phyloP scores from a whole-genome alignment of 306 rosid genomes.

The Lotus japonicus region DNA sequence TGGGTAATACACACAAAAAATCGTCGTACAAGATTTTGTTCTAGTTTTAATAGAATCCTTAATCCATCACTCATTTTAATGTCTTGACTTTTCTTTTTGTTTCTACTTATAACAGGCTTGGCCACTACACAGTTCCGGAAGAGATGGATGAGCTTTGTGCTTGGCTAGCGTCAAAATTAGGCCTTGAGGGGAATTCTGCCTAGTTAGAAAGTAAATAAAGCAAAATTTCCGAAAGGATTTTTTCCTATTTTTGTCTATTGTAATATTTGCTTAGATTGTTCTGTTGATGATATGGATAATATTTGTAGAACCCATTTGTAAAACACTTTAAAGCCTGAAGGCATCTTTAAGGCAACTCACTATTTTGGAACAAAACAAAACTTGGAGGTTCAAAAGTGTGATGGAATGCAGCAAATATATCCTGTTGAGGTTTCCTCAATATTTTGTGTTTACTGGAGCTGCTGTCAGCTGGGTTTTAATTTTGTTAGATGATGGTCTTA shows the following conservation, averaged over 20 bases:
- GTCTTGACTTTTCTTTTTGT: not conserved
- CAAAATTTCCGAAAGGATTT: not conserved
- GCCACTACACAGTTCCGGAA: slow-evolving; percentile 86
- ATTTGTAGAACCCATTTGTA: not conserved
- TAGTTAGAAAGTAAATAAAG: slow-evolving; percentile 16
- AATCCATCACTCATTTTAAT: not conserved
- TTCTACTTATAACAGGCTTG: slow-evolving; percentile 51
- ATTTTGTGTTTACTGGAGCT: no score
- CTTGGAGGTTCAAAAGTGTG: not conserved
- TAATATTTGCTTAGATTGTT: slow-evolving; percentile 13
- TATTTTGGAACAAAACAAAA: not conserved
- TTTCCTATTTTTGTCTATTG: not conserved
- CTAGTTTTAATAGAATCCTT: not conserved
- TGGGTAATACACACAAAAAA: slow-evolving; percentile 41
- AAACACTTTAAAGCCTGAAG: not conserved
- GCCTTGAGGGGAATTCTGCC: slow-evolving; percentile 57
- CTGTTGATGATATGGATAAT: not conserved
- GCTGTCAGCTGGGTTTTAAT: no score
- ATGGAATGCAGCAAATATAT: slow-evolving; percentile 6
- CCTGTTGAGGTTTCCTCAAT: not conserved
- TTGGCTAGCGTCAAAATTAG: slow-evolving; percentile 74
- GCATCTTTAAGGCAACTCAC: not conserved
- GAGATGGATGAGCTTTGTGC: slow-evolving; percentile 89
- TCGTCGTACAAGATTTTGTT: not conserved
- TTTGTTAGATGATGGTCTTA: no score